phyloP scores from a whole-genome alignment of 306 rosid species.

The Mimosa pudica region DNA sequence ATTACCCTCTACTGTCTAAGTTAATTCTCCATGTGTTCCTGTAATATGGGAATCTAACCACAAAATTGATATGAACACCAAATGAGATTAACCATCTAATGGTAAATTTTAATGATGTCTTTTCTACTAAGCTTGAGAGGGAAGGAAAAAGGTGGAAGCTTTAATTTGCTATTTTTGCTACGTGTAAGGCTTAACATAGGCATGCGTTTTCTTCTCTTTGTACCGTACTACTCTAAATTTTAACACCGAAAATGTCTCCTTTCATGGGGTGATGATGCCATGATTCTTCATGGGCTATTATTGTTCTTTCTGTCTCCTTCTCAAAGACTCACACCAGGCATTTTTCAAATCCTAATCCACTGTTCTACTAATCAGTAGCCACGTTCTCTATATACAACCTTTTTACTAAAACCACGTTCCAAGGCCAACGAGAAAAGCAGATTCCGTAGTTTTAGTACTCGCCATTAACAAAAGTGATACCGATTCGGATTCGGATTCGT shows the following conservation, averaged over 20 bases:
- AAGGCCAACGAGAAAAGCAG: constrained; percentile 31
- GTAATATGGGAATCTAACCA: not conserved
- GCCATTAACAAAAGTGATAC: not conserved
- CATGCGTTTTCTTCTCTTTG: not conserved
- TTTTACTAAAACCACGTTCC: constrained; percentile 32
- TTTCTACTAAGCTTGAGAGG: not conserved
- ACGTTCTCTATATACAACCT: constrained; percentile 6
- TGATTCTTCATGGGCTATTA: constrained; percentile 3
- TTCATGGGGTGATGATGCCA: constrained; percentile 16
- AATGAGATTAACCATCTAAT: not conserved
- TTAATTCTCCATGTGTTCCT: not conserved
- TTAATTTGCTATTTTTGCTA: not conserved
- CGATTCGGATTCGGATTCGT: not conserved
- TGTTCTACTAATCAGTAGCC: not conserved
- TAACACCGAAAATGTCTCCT: constrained; percentile 30
- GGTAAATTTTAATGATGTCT: not conserved
- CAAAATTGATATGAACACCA: not conserved
- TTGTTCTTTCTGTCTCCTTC: not conserved
- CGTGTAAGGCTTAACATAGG: not conserved
- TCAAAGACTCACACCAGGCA: not conserved
- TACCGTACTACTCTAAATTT: not conserved
- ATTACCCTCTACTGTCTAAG: not conserved
- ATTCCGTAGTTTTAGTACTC: not conserved
- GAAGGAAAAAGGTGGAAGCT: not conserved
- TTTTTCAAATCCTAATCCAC: not conserved